Evolutionary conservation across 768 basidiomycete species (phyloP).

Genomic region (Trametes punicea): DNA sequence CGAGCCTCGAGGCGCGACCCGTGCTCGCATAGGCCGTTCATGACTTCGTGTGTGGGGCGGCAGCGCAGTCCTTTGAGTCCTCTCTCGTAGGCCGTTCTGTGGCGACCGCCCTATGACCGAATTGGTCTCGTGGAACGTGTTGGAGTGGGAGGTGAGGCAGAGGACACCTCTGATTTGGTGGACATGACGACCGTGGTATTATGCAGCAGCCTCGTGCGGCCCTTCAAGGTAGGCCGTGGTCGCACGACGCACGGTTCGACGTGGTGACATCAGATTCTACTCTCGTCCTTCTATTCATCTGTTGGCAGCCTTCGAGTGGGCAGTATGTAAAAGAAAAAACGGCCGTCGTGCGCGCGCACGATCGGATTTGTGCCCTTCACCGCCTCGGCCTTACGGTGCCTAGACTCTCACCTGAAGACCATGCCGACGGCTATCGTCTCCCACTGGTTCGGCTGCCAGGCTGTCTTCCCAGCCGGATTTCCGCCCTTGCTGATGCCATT

Average conservation of each 20-base stretch:
- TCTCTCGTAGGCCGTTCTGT: not conserved
- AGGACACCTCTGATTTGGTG: not conserved
- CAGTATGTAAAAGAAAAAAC: not conserved
- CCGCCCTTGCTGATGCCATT: not conserved
- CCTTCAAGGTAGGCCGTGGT: not conserved
- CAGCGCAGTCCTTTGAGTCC: no score
- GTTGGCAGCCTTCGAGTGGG: not conserved
- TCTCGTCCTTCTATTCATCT: not conserved
- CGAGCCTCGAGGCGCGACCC: constrained; percentile 12
- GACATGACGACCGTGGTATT: not conserved
- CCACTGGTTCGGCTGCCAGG: not conserved
- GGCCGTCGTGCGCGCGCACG: not conserved
- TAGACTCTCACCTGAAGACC: not conserved
- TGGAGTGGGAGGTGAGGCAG: not conserved
- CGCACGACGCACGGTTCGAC: no score
- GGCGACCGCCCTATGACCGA: not conserved
- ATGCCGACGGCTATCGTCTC: not conserved
- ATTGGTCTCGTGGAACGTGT: not conserved
- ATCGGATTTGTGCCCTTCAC: not conserved
- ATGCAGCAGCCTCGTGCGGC: not conserved
- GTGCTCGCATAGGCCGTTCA: not conserved
- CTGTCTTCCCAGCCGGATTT: not conserved
- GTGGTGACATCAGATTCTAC: not conserved
- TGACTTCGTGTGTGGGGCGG: not conserved
- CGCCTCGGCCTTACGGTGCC: not conserved